These are phyloP conservation scores for Botrytis byssoidea DNA, from an alignment of 2,329 filamentous ascomycete genomes.

Conservation along the genomic window DNA sequence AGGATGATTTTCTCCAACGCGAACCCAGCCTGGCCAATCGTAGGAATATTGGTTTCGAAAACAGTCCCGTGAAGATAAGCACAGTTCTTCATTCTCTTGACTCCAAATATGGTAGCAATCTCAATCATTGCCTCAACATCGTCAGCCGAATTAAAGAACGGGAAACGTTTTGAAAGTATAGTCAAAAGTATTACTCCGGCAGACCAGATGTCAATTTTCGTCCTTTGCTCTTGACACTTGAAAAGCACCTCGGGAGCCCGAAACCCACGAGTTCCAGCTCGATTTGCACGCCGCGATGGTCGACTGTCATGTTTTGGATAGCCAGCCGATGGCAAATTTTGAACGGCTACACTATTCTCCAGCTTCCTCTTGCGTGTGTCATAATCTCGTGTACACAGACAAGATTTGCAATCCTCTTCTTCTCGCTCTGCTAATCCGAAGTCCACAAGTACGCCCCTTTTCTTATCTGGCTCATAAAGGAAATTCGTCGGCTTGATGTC, in stretches of 20 bases:
- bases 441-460: slow-evolving; percentile 91
- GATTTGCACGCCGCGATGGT: slow-evolving; percentile 84
- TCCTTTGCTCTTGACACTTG: slow-evolving; percentile 94
- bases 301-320: slow-evolving; percentile 90
- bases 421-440: slow-evolving; percentile 93
- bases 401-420: slow-evolving; percentile 74
- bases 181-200: slow-evolving; percentile 97
- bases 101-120: slow-evolving; percentile 92
- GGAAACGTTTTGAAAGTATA: slow-evolving; percentile 85
- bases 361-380: slow-evolving; percentile 59
- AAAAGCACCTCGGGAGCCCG: slow-evolving; percentile 94
- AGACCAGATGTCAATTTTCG: slow-evolving; percentile 95
- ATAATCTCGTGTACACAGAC: slow-evolving; percentile 61
- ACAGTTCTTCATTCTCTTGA: slow-evolving; percentile 76
- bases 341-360: slow-evolving; percentile 58
- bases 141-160: slow-evolving; percentile 98
- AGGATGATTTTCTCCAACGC: slow-evolving; percentile 89
- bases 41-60: slow-evolving; percentile 90
- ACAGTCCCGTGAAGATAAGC: slow-evolving; percentile 85
- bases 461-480: slow-evolving; percentile 78
- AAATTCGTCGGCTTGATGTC: slow-evolving; percentile 99
- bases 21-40: slow-evolving; percentile 81
- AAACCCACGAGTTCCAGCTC: slow-evolving; percentile 92
- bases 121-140: slow-evolving; percentile 98
- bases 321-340: slow-evolving; percentile 55